Evolutionary conservation across 805 yeast species (phyloP).

Genomic region (Yamadazyma laniorum): DNA sequence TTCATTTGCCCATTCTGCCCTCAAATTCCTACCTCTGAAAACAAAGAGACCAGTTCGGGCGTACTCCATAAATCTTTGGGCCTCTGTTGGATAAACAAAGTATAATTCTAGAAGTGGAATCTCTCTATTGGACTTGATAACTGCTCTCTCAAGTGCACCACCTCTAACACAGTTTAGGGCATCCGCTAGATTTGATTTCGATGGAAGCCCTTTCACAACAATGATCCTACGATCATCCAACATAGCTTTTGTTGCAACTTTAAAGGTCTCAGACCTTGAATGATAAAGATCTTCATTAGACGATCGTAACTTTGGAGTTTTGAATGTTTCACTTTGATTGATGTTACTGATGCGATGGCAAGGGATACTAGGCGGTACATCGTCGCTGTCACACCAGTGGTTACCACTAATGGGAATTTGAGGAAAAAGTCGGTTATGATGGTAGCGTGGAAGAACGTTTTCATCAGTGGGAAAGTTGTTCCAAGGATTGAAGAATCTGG

Average conservation of each 20-base stretch:
- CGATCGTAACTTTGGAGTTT: background rate
- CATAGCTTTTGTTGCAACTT: background rate
- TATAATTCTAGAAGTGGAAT: conserved; percentile 40
- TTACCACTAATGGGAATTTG: background rate
- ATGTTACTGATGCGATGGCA: no score
- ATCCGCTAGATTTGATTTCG: conserved; percentile 45
- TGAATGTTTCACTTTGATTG: background rate
- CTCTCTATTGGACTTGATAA: conserved; percentile 19
- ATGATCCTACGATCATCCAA: conserved; percentile 25
- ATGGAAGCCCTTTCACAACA: conserved; percentile 39
- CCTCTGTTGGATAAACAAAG: conserved; percentile 54
- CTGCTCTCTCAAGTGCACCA: conserved; percentile 63
- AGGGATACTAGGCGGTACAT: no score
- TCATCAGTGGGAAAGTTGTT: background rate
- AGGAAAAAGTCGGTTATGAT: no score
- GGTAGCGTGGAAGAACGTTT: no score
- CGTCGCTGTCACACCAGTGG: background rate
- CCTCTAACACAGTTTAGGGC: conserved; percentile 59
- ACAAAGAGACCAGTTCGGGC: conserved; percentile 51
- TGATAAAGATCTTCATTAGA: background rate
- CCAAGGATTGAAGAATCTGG: conserved; percentile 8
- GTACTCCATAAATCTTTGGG: conserved; percentile 51
- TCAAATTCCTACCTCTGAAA: conserved; percentile 55
- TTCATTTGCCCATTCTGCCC: conserved; percentile 46
- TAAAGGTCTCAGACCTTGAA: background rate